Evolutionary conservation across 139 green algal genomes (phyloP).

Genomic region (Chlorella vulgaris): DNA sequence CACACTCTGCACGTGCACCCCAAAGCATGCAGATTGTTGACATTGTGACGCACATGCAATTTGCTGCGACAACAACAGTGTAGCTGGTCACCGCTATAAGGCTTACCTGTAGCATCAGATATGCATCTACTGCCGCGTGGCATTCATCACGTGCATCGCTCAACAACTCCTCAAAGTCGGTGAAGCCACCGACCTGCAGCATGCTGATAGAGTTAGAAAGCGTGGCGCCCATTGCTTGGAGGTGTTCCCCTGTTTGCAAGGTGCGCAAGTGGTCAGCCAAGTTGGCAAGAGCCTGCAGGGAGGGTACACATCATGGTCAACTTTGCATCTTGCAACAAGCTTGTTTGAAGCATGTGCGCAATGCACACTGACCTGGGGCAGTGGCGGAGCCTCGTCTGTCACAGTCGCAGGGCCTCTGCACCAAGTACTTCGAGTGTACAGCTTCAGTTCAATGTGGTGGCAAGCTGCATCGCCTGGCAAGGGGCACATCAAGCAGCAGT

Average conservation of each 20-base stretch:
- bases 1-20: conserved; percentile 8
- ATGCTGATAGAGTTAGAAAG: conserved; percentile 13
- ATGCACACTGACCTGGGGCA: neutral
- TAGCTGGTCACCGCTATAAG: no score
- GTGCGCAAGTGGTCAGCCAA: conserved; percentile 25
- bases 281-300: conserved; percentile 14
- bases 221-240: conserved; percentile 27
- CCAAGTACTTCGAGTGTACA: neutral
- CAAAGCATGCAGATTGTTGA: neutral
- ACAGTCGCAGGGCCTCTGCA: neutral
- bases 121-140: neutral
- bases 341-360: no score
- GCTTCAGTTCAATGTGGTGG: neutral
- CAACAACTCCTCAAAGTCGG: conserved; percentile 29
- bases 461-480: neutral
- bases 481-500: neutral
- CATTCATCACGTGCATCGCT: conserved; percentile 20
- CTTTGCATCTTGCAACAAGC: no score
- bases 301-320: no score
- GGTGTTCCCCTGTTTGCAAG: conserved; percentile 27
- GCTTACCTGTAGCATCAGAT: neutral
- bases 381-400: neutral
- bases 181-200: conserved; percentile 18
- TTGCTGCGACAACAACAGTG: neutral
- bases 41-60: neutral